These are phyloP conservation scores for Fusarium sp. DNA, from an alignment of 2,329 filamentous ascomycete genomes.

Conservation along the genomic window DNA sequence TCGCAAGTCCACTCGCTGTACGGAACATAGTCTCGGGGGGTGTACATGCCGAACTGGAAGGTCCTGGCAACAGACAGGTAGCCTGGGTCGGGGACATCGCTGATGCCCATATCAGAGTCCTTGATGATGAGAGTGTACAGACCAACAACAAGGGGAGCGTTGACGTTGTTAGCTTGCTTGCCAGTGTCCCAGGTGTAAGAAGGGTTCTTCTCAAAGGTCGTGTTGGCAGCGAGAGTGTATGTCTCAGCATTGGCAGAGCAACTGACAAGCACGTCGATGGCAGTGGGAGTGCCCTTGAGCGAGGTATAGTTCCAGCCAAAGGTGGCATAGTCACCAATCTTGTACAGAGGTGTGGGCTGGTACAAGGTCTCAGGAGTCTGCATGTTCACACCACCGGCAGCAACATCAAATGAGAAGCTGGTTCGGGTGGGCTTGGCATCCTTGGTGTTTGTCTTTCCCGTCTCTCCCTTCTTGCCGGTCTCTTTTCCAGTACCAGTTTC, in stretches of 20 bases:
- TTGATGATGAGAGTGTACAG: slow-evolving; percentile 72
- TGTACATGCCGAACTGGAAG: slow-evolving; percentile 70
- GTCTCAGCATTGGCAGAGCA: slow-evolving; percentile 63
- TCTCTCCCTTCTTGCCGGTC: slow-evolving; percentile 30
- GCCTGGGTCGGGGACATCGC: slow-evolving; percentile 63
- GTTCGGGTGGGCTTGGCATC: slow-evolving; percentile 47
- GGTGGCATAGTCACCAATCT: slow-evolving; percentile 69
- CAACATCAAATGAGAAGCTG: slow-evolving; percentile 57
- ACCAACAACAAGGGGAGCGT: slow-evolving; percentile 61
- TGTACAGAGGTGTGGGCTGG: slow-evolving; percentile 63
- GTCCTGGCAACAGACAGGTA: slow-evolving; percentile 62
- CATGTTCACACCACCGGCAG: slow-evolving; percentile 64
- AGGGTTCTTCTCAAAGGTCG: slow-evolving; percentile 64
- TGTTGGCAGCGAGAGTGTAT: slow-evolving; percentile 72
- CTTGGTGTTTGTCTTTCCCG: slow-evolving; percentile 27
- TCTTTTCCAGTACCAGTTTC: slow-evolving; percentile 21
- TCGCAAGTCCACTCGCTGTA: slow-evolving; percentile 65
- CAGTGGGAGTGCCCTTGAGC: slow-evolving; percentile 66
- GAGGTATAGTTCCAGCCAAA: slow-evolving; percentile 75
- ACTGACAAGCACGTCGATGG: slow-evolving; percentile 68
- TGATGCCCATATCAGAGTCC: slow-evolving; percentile 65
- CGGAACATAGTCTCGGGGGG: slow-evolving; percentile 60
- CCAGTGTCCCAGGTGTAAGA: slow-evolving; percentile 69
- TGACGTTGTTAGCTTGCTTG: slow-evolving; percentile 57
- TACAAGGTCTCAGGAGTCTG: slow-evolving; percentile 59